Conservation (phyloP, 495 filamentous ascomycete species). For the Penicillium bovifimosum region DNA sequence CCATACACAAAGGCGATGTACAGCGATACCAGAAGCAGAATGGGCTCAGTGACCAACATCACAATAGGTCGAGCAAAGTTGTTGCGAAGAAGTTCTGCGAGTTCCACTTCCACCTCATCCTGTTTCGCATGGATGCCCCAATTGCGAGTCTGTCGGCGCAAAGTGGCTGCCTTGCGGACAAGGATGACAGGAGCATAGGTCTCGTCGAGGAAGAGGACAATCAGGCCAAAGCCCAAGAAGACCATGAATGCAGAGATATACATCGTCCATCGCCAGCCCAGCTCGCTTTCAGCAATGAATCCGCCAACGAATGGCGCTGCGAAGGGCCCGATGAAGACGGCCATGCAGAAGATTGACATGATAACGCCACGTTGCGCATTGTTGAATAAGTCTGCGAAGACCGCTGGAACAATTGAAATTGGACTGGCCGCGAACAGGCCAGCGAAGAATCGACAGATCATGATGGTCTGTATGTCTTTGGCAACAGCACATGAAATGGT, state of each 20-base stretch:
- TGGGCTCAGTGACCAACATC: constrained; percentile 42
- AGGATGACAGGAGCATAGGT: constrained; percentile 38
- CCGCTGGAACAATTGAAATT: constrained; percentile 43
- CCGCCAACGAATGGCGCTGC: constrained; percentile 43
- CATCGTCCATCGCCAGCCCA: constrained; percentile 44
- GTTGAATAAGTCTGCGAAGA: constrained; percentile 46
- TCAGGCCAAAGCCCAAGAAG: constrained; percentile 23
- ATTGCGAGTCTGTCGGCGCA: constrained; percentile 38
- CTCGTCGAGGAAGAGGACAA: constrained; percentile 27
- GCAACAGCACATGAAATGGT: constrained; percentile 47
- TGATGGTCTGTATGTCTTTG: constrained; percentile 50
- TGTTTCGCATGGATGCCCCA: constrained; percentile 46
- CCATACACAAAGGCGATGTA: constrained; percentile 43
- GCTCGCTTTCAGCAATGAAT: constrained; percentile 25
- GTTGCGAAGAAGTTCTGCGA: constrained; percentile 31
- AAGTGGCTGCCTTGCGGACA: constrained; percentile 30
- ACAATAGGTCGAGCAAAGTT: constrained; percentile 39
- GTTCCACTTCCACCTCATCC: constrained; percentile 38
- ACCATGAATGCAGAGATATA: constrained; percentile 39
- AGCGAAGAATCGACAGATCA: constrained; percentile 44
- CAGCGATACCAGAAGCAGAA: constrained; percentile 35
- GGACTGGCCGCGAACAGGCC: constrained; percentile 46
- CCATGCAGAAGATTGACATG: constrained; percentile 43
- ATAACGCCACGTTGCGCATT: constrained; percentile 39
- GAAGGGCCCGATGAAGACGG: constrained; percentile 41